Percentiles rank a stretch among this genome's conserved stretches.
Conservation (phyloP, 345 rosid species). For the Linum lewisii region DNA sequence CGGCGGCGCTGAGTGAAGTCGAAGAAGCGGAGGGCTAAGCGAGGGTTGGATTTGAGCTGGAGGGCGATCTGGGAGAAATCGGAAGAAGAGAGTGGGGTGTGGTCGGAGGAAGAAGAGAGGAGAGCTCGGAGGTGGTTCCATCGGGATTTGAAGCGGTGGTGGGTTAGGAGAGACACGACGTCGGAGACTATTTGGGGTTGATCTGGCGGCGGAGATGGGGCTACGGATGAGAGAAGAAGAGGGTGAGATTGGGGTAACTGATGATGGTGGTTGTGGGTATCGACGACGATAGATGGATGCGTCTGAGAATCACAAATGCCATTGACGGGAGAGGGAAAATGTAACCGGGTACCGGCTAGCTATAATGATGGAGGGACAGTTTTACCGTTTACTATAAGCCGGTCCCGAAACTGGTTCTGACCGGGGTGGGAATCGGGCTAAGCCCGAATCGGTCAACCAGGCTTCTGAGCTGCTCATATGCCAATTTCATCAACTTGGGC, state of each 20-base stretch:
- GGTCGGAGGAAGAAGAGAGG: conserved; percentile 36
- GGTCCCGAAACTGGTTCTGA: no score
- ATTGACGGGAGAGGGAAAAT: neutral
- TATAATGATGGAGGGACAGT: no score
- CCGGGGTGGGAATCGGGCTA: no score
- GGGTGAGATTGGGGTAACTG: neutral
- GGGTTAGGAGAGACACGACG: conserved; percentile 55
- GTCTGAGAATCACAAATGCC: conserved; percentile 14
- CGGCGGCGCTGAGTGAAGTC: conserved; percentile 36
- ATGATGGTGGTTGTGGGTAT: neutral
- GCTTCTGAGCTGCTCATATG: no score
- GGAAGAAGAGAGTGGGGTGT: conserved; percentile 33
- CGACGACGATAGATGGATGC: neutral
- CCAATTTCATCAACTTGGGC: no score
- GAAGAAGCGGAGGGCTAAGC: conserved; percentile 63
- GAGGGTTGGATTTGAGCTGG: conserved; percentile 47
- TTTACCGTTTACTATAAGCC: no score
- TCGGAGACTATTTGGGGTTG: conserved; percentile 25
- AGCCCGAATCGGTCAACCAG: no score
- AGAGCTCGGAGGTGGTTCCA: conserved; percentile 64
- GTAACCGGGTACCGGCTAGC: neutral
- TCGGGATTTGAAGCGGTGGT: conserved; percentile 76
- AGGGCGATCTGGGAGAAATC: conserved; percentile 59
- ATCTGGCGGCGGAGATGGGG: conserved; percentile 27
- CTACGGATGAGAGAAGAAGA: conserved; percentile 10